These are phyloP conservation scores for Hygrophorus russula DNA, from an alignment of 768 basidiomycete genomes.

Conservation along the genomic window DNA sequence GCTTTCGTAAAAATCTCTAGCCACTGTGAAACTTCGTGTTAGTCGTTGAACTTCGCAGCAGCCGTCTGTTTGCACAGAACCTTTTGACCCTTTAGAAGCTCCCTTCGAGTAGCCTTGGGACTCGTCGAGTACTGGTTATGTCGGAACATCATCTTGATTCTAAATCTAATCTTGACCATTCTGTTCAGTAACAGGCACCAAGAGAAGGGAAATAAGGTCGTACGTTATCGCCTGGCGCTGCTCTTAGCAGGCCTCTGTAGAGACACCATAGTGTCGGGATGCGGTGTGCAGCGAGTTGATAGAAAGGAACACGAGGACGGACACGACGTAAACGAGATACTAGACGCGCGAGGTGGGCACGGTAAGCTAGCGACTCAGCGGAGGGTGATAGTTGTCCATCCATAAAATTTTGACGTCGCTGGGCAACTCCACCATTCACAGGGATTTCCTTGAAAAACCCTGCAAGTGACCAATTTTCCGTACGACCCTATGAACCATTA, in stretches of 20 bases:
- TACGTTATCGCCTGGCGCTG: conserved; percentile 47
- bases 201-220: conserved; percentile 10
- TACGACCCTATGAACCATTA: too few relatives aligned
- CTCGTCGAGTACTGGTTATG: conserved; percentile 42
- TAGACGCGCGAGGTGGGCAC: too few relatives aligned
- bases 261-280: conserved; percentile 69
- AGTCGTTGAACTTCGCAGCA: too few relatives aligned
- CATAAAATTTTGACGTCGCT: too few relatives aligned
- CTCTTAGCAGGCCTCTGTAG: conserved; percentile 57
- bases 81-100: conserved; percentile 44
- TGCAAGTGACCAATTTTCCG: too few relatives aligned
- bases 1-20: conserved; percentile 47
- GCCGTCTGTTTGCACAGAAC: too few relatives aligned
- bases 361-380: too few relatives aligned
- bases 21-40: conserved; percentile 29
- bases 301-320: conserved; percentile 56
- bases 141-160: conserved; percentile 44
- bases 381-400: too few relatives aligned
- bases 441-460: too few relatives aligned
- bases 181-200: neutral
- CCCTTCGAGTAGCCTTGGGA: conserved; percentile 31
- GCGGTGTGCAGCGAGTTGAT: conserved; percentile 56
- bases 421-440: too few relatives aligned
- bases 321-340: too few relatives aligned
- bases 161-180: conserved; percentile 41